Evolutionary conservation across 768 basidiomycete species (phyloP), one percentile per base, ranked within the genome.

Genomic region (Lentinus brumalis): DNA sequence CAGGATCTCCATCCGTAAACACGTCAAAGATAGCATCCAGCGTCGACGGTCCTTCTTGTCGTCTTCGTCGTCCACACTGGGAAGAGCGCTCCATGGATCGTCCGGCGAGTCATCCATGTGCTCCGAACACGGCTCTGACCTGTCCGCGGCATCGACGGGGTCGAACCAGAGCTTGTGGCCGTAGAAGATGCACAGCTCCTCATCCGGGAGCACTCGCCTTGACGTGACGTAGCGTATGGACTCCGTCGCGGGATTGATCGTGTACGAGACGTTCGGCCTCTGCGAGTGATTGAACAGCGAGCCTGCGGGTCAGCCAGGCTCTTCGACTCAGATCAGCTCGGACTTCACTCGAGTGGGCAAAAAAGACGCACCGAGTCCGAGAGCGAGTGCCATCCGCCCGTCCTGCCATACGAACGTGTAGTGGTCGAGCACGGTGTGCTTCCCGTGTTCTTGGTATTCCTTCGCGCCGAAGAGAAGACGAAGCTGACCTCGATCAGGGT

Each of bases 401-500:
- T 87, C 86, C 61, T 76, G 74, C 89, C 91, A 95, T 30, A 80
- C 84, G 69, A 92, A 93, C 0, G 89, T 83, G 68, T 92, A 92
- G 46, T 87, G 84, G 66, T 93, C 86, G 10, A 93, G 75, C 0
- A 87, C 71, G 0, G 89, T 93, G 63, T 87, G 67, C 65, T 71
- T 76, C 66, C 86, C 85, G 73, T 91, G 82, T 5, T 71, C 69
- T 47, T 83, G 78, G 66, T 94, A 95, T 74, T 95, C 92, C 29
- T 84, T 78, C 58, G 81, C 79, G 5, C 77, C 71, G 68, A 96
- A 84, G 11, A 96, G 76, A 16, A 96, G 76, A 93, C 91, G 2
- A 95, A 95, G 63, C 89, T 90, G 66, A 87, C 83, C 73, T 97
- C 96, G 61, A 98, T 71, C n/a, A 89, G 66, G 0, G 88, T 88